Base-by-base conservation (phyloP, 208 protist species). In the Crithidia fasciculata region DNA sequence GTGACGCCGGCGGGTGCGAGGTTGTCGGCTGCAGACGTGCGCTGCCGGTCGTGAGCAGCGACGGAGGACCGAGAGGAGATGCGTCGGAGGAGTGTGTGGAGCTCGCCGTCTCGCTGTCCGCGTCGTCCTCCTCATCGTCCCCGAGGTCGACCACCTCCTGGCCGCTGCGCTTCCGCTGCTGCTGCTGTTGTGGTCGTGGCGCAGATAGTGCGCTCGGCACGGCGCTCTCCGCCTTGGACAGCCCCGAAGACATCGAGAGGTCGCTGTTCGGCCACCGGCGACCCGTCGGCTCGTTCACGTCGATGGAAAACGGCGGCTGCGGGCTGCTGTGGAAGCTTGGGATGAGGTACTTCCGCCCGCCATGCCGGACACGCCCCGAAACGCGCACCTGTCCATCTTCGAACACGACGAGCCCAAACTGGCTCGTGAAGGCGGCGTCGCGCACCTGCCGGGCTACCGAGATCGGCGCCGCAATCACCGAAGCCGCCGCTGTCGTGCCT, bases 341-440 rank as follows among this genome's bases (percentile, higher is more conserved):
- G n/a, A 87, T 54, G 4, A 76, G 16, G 37, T 84, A 72, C 43
- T 75, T 63, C 47, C 50, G 58, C 8, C 80, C 80, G 41, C 69
- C 69, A 39, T 83, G 67, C 37, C 66, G 69, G 13, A 88, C 61
- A 13, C 60, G 61, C 19, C 89, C 86, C 13, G 76, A 74, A 12
- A 86, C 78, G n/a, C 76, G 63, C 40, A 88, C 76, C 50, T 69
- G 75, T 12, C 86, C 86, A 39, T 88, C 81, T 28, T 91, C 86
- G 49, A 83, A 79, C 28, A 87, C 60, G 16, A 84, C 78, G 2
- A 90, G 39, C 15, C 81, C 78, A 45, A 82, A 88, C 18, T 69
- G 62, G 5, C 37, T 18, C 37, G 77, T 72, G 64, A 94, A 94
- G 50, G 89, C 84, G 16, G 86, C 89, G 68, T 90, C 84, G 59